phyloP scores from a whole-genome alignment of 2,329 filamentous ascomycete genomes.

The Pseudohalonectria lignicola region DNA sequence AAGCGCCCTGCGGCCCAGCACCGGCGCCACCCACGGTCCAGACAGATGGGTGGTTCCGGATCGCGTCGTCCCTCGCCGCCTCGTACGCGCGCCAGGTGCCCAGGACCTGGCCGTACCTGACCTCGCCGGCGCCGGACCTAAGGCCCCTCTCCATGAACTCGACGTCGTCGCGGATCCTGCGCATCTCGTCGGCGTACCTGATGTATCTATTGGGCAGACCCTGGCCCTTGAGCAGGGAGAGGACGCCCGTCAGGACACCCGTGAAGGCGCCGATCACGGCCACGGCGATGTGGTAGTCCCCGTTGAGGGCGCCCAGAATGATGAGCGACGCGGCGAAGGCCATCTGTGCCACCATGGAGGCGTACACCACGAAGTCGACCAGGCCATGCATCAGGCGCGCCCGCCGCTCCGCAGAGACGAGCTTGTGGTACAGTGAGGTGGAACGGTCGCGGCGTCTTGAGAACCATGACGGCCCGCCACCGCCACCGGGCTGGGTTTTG shows the following conservation, averaged over 20 bases:
- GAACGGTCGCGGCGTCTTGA: constrained; percentile 1
- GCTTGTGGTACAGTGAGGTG: constrained; percentile 19
- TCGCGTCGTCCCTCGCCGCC: background rate
- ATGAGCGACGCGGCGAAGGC: constrained; percentile 35
- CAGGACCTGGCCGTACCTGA: background rate
- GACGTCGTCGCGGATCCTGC: constrained; percentile 32
- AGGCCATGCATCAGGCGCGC: constrained; percentile 17
- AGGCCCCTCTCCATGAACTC: constrained; percentile 19
- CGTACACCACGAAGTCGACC: constrained; percentile 26
- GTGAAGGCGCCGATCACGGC: constrained; percentile 51
- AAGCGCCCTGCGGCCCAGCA: no score
- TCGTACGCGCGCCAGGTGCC: background rate
- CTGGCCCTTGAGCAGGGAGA: constrained; percentile 43
- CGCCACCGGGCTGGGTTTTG: no score
- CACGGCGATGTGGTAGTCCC: constrained; percentile 38
- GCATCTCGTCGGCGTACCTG: constrained; percentile 5
- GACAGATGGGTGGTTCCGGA: background rate
- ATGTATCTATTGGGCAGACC: constrained; percentile 30
- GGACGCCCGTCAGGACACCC: constrained; percentile 48
- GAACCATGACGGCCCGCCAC: background rate
- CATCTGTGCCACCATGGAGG: constrained; percentile 31
- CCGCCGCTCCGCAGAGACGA: constrained; percentile 21
- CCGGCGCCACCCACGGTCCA: background rate
- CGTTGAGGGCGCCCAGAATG: constrained; percentile 29
- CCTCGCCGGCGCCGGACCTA: background rate